A percentile compares a stretch with the other conserved stretches of the same genome.
Evolutionary conservation across 148 eudicot genomes (phyloP).

Genomic region (Amaranthus hypochondriacus): DNA sequence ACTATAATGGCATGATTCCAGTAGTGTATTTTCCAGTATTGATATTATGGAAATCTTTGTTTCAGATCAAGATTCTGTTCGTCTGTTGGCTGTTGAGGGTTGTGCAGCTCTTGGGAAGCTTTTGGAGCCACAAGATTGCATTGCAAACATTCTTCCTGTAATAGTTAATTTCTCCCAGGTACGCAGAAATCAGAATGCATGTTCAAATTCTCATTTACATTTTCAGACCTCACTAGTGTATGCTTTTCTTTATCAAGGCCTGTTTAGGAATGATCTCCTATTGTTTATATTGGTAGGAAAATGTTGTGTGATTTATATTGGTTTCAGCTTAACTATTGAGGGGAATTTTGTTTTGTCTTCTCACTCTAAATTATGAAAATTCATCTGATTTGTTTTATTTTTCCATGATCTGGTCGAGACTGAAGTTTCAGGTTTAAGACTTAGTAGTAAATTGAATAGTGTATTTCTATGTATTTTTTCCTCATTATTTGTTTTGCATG

Average conservation of each 20-base stretch:
- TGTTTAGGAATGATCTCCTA: background rate
- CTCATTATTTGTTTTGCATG: too few species aligned
- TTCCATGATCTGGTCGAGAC: too few species aligned
- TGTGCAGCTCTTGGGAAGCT: constrained; percentile 98
- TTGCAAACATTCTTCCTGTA: constrained; percentile 85
- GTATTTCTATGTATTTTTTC: too few species aligned
- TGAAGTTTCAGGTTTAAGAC: too few species aligned
- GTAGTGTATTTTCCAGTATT: background rate
- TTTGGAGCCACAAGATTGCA: constrained; percentile 93
- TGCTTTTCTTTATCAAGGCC: background rate
- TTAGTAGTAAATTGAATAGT: too few species aligned
- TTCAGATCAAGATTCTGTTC: constrained; percentile 97
- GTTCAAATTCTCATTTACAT: background rate
- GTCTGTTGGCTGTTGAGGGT: constrained; percentile 95
- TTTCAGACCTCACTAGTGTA: background rate
- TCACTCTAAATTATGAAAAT: too few species aligned
- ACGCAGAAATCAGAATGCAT: background rate
- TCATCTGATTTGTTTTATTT: too few species aligned
- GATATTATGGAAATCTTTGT: constrained; percentile 10
- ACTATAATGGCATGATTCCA: too few species aligned
- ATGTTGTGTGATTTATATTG: too few species aligned
- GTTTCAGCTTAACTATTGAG: too few species aligned
- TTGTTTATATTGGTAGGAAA: too few species aligned
- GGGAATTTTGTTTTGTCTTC: too few species aligned
- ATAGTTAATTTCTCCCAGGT: constrained; percentile 94